Percentiles rank a stretch among this genome's conserved stretches.
These are phyloP conservation scores for Didymella arachidicola DNA, from an alignment of 2,329 filamentous ascomycete genomes.

Conservation along the genomic window DNA sequence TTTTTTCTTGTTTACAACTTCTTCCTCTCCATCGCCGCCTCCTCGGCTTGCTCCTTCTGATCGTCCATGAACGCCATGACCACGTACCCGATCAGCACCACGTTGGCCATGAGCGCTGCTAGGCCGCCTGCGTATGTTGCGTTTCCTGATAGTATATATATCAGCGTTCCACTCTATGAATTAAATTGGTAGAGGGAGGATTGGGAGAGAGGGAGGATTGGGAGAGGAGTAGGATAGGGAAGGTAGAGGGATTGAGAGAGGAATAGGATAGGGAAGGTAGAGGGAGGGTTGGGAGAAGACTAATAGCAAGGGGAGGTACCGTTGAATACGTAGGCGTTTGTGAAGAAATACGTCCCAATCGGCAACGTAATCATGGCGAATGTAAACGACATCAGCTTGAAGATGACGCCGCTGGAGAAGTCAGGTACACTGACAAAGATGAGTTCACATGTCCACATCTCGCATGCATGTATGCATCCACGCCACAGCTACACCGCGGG, in stretches of 20 bases:
- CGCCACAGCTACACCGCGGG: background rate
- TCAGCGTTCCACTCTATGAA: no score
- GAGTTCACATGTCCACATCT: background rate
- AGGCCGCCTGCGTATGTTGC: constrained; percentile 84
- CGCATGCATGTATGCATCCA: background rate
- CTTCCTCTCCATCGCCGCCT: constrained; percentile 52
- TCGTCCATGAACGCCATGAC: constrained; percentile 93
- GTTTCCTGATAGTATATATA: no score
- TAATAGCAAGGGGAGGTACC: constrained; percentile 66
- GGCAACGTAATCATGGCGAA: constrained; percentile 88
- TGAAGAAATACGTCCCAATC: constrained; percentile 87
- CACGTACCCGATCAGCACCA: constrained; percentile 89
- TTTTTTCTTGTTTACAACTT: constrained; percentile 30
- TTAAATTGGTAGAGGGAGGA: no score
- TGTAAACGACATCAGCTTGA: constrained; percentile 89
- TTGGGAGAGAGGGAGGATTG: no score
- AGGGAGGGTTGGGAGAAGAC: no score
- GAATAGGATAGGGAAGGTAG: no score
- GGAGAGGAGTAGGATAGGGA: no score
- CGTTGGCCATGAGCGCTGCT: constrained; percentile 89
- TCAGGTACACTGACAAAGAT: constrained; percentile 4
- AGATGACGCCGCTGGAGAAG: constrained; percentile 74
- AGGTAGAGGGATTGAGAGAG: no score
- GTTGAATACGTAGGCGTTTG: constrained; percentile 76
- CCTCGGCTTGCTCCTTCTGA: constrained; percentile 58